Conservation (phyloP, 345 rosid species). For the Salix viminalis region DNA sequence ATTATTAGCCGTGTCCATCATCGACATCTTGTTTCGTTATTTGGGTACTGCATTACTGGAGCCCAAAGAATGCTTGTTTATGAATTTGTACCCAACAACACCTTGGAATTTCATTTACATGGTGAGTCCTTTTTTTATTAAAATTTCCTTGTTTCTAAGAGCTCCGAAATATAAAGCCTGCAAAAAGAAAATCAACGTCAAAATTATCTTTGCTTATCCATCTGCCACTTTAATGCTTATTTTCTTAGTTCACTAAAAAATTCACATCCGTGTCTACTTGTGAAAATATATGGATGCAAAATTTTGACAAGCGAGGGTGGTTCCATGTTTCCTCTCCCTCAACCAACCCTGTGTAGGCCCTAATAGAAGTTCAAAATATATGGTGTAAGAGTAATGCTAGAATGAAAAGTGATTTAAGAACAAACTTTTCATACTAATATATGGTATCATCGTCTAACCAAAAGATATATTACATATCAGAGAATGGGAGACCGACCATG, state of each 20-base stretch:
- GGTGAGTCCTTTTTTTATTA: constrained; percentile 13
- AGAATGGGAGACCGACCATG: constrained; percentile 43
- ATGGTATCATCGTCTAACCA: constrained; percentile 8
- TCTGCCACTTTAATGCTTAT: not conserved
- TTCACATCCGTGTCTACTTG: not conserved
- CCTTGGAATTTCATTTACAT: constrained; percentile 29
- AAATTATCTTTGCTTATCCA: not conserved
- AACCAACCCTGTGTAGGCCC: not conserved
- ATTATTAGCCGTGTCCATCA: constrained; percentile 24
- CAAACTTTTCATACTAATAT: not conserved
- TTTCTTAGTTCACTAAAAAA: not conserved
- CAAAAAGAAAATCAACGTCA: not conserved
- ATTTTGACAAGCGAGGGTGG: too few species aligned
- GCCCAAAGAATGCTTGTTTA: constrained; percentile 26
- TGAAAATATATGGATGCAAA: too few species aligned
- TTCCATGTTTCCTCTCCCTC: too few species aligned
- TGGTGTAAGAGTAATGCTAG: not conserved
- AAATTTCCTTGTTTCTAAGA: not conserved
- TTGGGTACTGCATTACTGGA: constrained; percentile 24
- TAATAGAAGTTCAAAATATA: not conserved
- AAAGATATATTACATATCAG: constrained; percentile 30
- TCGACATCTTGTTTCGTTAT: constrained; percentile 24
- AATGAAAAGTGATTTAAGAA: too few species aligned
- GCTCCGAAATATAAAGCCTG: not conserved
- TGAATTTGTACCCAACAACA: constrained; percentile 26